Evolutionary conservation across 441 rosid genomes (phyloP), one percentile per base, ranked within the genome.

Genomic region (Jatropha multifida): DNA sequence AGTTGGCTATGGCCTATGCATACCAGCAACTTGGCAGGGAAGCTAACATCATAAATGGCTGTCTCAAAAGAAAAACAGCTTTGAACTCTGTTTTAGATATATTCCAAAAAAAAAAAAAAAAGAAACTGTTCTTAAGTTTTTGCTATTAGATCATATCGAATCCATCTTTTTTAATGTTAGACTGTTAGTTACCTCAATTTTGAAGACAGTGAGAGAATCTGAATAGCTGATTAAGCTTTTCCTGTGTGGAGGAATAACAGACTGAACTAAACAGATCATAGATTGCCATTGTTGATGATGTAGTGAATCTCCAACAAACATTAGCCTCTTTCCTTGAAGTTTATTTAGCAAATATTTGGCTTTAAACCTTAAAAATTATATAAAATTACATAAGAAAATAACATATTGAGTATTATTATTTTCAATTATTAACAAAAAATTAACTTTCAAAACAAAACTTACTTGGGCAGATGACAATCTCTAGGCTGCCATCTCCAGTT

Each of bases 271-370:
- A 62, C 98, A 94, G 37, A 94, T 78, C 98, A 92, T 79, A 11
- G 98, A 94, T 74, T 92, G 90, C 98, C 98, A 94, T 72, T 94
- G 98, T 48, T 94, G 88, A 75, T 89, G 82, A 73, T 90, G 86
- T 51, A 94, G 44, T 6, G 97, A 94, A 82, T 94, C 97, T 59
- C 98, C 98, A 72, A 92, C 97, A 69, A 90, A 94, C 98, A 94
- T 90, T 26, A 94, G 83, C 75, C 97, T 87, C 88, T 89, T 94
- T 80, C 91, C 90, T 81, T 87, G 83, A 27, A 92, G 90, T 72
- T 90, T 94, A 77, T 88, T 83, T 15, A 90, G 81, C 64, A 94
- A 77, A 76, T 86, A 65, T 72, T 78, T 92, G 44, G 91, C 86
- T 56, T 88, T 90, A 77, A 86, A 94, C 89, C 96, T 94, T 62